These are phyloP conservation scores for Orbilia brochopaga DNA, from an alignment of 2,329 filamentous ascomycete genomes.

Conservation along the genomic window DNA sequence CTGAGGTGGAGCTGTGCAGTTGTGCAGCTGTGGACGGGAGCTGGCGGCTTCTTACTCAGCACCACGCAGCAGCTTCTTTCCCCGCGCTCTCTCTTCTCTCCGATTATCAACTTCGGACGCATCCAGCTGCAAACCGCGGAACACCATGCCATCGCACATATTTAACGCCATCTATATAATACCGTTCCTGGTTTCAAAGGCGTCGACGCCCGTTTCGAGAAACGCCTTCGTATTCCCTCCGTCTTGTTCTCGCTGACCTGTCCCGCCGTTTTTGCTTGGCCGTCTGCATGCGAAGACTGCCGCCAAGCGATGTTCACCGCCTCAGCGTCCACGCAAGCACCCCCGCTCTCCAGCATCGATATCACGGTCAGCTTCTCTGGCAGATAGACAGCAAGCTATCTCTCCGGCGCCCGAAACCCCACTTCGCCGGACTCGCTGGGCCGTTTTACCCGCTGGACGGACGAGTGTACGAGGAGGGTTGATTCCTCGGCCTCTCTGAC, in stretches of 20 bases:
- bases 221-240: not conserved
- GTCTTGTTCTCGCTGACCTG: not conserved
- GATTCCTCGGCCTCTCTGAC: not conserved
- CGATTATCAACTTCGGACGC: not conserved
- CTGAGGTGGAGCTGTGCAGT: too few relatives aligned
- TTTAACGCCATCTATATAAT: slow-evolving; percentile 6
- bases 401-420: not conserved
- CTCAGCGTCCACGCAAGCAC: slow-evolving; percentile 28
- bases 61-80: too few relatives aligned
- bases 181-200: not conserved
- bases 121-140: not conserved
- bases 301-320: slow-evolving; percentile 19
- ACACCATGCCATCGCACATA: not conserved
- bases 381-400: not conserved
- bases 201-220: slow-evolving; percentile 3
- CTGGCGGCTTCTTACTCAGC: too few relatives aligned
- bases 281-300: too few relatives aligned
- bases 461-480: not conserved
- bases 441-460: not conserved
- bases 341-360: slow-evolving; percentile 5
- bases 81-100: too few relatives aligned
- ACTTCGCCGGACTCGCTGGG: not conserved
- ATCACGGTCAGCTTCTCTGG: slow-evolving; percentile 1
- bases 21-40: too few relatives aligned
- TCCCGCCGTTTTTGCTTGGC: not conserved